Conservation (phyloP, 805 yeast genomes). For the Yarrowia bubula region DNA sequence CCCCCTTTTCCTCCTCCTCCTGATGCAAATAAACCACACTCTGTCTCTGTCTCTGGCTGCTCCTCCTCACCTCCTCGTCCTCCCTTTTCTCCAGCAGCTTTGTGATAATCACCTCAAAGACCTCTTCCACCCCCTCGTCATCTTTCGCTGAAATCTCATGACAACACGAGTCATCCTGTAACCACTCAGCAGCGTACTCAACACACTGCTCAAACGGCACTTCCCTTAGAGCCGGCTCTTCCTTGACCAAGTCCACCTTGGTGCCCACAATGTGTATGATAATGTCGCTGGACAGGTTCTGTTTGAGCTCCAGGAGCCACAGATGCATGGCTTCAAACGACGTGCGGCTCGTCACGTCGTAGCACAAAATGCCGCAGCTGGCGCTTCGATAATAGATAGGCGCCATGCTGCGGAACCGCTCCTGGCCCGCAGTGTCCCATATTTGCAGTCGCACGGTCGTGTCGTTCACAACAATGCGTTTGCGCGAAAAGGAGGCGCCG, state of each 20-base stretch:
- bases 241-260: slow-evolving; percentile 39
- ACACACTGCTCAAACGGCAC: slow-evolving; percentile 41
- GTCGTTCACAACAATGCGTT: slow-evolving; percentile 39
- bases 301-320: slow-evolving; percentile 39
- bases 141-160: slow-evolving; percentile 41
- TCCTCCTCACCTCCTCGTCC: background rate
- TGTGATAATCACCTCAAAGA: slow-evolving; percentile 38
- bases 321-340: slow-evolving; percentile 41
- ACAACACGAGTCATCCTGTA: slow-evolving; percentile 34
- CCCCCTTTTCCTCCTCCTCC: slow-evolving; percentile 34
- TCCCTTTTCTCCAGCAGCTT: slow-evolving; percentile 34
- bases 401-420: slow-evolving; percentile 85
- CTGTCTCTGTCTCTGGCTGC: slow-evolving; percentile 19
- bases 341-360: slow-evolving; percentile 40
- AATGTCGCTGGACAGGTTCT: slow-evolving; percentile 36
- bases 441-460: slow-evolving; percentile 49
- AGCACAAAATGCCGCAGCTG: slow-evolving; percentile 40
- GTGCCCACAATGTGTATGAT: slow-evolving; percentile 41
- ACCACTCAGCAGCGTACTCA: slow-evolving; percentile 36
- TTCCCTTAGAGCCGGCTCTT: slow-evolving; percentile 39
- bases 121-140: slow-evolving; percentile 40
- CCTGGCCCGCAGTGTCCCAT: slow-evolving; percentile 98
- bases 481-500: slow-evolving; percentile 41
- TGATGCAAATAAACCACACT: slow-evolving; percentile 33
- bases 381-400: slow-evolving; percentile 45